phyloP scores from a whole-genome alignment of 23 red algal genomes.

The Agarophyton chilense region DNA sequence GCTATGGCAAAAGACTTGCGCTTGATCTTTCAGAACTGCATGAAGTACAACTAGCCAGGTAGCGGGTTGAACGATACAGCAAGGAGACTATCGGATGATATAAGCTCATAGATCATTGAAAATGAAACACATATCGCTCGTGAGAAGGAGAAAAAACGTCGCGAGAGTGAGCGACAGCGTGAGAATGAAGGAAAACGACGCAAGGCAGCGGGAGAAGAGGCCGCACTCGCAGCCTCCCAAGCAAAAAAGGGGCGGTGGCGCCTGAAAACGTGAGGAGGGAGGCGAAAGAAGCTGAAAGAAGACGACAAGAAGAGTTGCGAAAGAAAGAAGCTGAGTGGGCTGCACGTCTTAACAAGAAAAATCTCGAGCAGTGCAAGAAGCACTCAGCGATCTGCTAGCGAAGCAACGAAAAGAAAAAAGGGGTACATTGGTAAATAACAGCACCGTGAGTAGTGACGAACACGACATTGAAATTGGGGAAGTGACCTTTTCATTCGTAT shows the following conservation, averaged over 20 bases:
- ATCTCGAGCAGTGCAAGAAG: constrained; percentile 2
- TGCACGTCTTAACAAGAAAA: constrained; percentile 18
- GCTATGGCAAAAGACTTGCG: constrained; percentile 70
- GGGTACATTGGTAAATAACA: constrained; percentile 27
- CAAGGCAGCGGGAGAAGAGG: constrained; percentile 52
- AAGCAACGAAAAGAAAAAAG: constrained; percentile 14
- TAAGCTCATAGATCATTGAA: constrained; percentile 3
- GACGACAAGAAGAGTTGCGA: constrained; percentile 14
- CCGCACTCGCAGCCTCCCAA: constrained; percentile 1
- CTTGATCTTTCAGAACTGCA: too few relatives aligned
- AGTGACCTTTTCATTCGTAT: too few relatives aligned
- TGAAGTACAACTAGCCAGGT: constrained; percentile 82
- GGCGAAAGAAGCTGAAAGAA: constrained; percentile 39
- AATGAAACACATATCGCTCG: constrained; percentile 3
- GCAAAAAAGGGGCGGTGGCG: constrained; percentile 5
- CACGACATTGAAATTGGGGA: too few relatives aligned
- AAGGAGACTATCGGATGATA: constrained; percentile 19
- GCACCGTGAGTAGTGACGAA: constrained; percentile 62
- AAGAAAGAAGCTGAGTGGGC: constrained; percentile 21
- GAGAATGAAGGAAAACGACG: constrained; percentile 29
- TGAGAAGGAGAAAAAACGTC: too few relatives aligned
- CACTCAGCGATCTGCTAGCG: constrained; percentile 2
- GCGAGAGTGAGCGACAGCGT: too few relatives aligned
- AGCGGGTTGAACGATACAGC: constrained; percentile 72
- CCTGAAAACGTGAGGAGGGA: constrained; percentile 31